phyloP scores from a whole-genome alignment of 371 early-diverging fungal genomes.

The Rhizomucor pusillus region DNA sequence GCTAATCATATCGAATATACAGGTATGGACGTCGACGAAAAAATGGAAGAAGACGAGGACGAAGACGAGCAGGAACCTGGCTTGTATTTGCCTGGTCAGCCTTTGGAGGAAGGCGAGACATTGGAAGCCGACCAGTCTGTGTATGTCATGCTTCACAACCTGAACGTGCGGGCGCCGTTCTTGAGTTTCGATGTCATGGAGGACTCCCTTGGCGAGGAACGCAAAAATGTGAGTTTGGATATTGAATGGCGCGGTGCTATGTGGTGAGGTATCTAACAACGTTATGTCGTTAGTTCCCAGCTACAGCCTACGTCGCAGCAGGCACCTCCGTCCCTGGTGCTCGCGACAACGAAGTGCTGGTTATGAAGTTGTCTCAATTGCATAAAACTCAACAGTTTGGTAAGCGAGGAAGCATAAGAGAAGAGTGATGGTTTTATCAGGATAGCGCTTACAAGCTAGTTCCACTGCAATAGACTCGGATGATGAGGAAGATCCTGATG shows the following conservation, averaged over 20 bases:
- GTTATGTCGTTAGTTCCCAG: conserved; percentile 66
- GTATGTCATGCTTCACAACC: conserved; percentile 93
- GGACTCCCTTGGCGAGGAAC: conserved; percentile 80
- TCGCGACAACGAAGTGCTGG: conserved; percentile 84
- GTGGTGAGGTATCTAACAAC: neutral
- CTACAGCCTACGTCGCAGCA: conserved; percentile 89
- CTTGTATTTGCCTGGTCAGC: conserved; percentile 92
- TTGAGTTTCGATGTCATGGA: conserved; percentile 91
- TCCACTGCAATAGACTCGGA: conserved; percentile 49
- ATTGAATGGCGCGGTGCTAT: neutral
- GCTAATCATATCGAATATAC: neutral
- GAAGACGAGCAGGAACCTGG: conserved; percentile 53
- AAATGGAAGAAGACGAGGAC: conserved; percentile 42
- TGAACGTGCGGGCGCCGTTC: conserved; percentile 95
- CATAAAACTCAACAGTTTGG: conserved; percentile 90
- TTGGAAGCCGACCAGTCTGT: conserved; percentile 92
- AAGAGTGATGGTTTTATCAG: neutral
- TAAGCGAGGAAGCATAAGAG: too few relatives aligned
- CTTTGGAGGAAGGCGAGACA: conserved; percentile 84
- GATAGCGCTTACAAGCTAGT: neutral
- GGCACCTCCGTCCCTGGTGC: conserved; percentile 89
- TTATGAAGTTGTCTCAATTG: conserved; percentile 92
- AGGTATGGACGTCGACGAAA: conserved; percentile 56
- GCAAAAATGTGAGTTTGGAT: conserved; percentile 59
- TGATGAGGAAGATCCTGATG: conserved; percentile 77